Conservation (phyloP, 2,329 filamentous ascomycete genomes). For the Thelonectria blattea region DNA sequence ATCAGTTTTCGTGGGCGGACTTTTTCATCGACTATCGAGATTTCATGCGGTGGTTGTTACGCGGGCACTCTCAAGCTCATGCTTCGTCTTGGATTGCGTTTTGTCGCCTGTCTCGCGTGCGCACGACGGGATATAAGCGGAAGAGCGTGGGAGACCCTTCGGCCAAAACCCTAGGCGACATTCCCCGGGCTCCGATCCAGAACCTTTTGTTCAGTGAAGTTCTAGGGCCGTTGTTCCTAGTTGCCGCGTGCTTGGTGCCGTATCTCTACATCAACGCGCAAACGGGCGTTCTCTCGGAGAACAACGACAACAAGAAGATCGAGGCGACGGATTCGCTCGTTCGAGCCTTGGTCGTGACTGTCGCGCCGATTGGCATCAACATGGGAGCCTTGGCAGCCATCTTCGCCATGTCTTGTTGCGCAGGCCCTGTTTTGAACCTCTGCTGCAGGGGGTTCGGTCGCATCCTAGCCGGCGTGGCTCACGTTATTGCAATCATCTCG, state of each 20-base stretch:
- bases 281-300: constrained; percentile 71
- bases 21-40: constrained; percentile 99
- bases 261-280: constrained; percentile 97
- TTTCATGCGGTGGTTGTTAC: constrained; percentile 94
- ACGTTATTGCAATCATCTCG: constrained; percentile 85
- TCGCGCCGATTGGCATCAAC: constrained; percentile 88
- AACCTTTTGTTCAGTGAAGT: constrained; percentile 96
- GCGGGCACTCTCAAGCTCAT: constrained; percentile 94
- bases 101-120: constrained; percentile 91
- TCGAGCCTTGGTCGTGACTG: constrained; percentile 79
- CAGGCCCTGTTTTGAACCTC: constrained; percentile 94
- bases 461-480: constrained; percentile 91
- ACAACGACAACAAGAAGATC: constrained; percentile 45
- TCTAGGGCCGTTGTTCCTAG: constrained; percentile 80
- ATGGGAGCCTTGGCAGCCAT: constrained; percentile 79
- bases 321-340: constrained; percentile 73
- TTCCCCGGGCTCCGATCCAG: constrained; percentile 83
- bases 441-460: constrained; percentile 99
- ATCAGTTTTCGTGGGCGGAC: constrained; percentile 98
- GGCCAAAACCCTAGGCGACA: constrained; percentile 88
- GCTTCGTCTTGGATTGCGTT: constrained; percentile 98
- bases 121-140: constrained; percentile 97
- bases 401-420: constrained; percentile 96
- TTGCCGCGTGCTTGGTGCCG: constrained; percentile 81
- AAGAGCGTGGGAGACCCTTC: constrained; percentile 93